Percentiles rank a stretch among this genome's conserved stretches.
These are phyloP conservation scores for Plectranthus barbatus DNA, from an alignment of 257 asterid genomes.

Conservation along the genomic window DNA sequence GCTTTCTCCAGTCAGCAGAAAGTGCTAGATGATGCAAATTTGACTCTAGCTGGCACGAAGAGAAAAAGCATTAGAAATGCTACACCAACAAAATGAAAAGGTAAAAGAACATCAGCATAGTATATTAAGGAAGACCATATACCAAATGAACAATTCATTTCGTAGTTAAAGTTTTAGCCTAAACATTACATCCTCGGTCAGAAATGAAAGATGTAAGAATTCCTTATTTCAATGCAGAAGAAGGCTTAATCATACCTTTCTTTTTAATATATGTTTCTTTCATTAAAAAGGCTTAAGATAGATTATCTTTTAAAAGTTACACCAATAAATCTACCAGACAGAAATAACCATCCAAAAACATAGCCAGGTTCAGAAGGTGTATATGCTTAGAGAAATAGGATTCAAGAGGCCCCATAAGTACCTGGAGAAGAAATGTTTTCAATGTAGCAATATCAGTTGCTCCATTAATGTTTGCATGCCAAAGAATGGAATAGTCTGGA, in stretches of 20 bases:
- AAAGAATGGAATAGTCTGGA: slow-evolving; percentile 55
- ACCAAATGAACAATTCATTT: neutral
- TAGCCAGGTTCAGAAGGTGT: neutral
- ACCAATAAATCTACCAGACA: neutral
- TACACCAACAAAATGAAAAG: neutral
- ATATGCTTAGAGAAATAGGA: neutral
- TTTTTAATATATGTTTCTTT: slow-evolving; percentile 2
- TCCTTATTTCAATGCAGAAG: neutral
- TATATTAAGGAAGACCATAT: neutral
- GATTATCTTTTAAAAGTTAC: neutral
- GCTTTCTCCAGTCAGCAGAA: slow-evolving; percentile 79
- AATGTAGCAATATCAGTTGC: slow-evolving; percentile 36
- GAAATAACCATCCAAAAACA: neutral
- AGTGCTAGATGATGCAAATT: slow-evolving; percentile 71
- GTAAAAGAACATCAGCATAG: neutral
- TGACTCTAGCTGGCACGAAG: slow-evolving; percentile 69
- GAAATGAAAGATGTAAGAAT: neutral
- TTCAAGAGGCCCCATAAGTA: slow-evolving; percentile 17
- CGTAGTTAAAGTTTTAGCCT: neutral
- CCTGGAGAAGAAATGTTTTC: slow-evolving; percentile 55
- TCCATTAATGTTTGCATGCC: slow-evolving; percentile 56
- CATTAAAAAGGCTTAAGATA: neutral
- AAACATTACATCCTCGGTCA: neutral
- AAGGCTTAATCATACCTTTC: neutral
- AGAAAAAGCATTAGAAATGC: neutral